Evolutionary conservation across 352 stramenopile genomes (phyloP), one percentile per base, ranked within the genome.

Genomic region (Globisporangium polare): DNA sequence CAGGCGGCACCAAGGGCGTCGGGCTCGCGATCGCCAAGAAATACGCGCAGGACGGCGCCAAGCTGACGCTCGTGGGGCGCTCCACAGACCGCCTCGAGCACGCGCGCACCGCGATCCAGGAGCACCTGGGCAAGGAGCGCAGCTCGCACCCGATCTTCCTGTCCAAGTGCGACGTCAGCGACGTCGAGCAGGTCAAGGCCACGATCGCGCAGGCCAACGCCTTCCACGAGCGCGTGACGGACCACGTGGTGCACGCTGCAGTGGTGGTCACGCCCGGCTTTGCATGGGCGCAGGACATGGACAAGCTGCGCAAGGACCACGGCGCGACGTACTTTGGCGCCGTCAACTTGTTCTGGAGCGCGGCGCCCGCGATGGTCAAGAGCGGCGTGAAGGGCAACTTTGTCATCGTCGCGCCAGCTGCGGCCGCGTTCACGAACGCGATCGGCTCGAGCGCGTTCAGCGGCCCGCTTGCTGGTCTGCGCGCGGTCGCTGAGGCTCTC

Each of bases 401-500:
- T 22, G 74, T 90, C 20, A 49, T 62, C 45, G 75, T 94, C 57
- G 72, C 88, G 27, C 80, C 68, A 39, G 83, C 80, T 20, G 80
- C 74, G 1, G 66, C 68, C 24, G 80, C 67, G 39, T 63, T 89
- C 56, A 69, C 72, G 24, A 72, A 72, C 27, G 71, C 97, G 3
- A 88, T 92, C 66, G 96, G 94, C 18, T 98, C 95, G 67, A 82
- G 86, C 27, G 78, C 86, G 1, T 98, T 97, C 72, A 83, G 74
- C 53, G 81, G 90, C 1, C 87, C 84, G 35, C 98, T 98, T 66
- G 96, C 84, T 69, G 96, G 92, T 3, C 53, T 98, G 18, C 76
- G 90, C 15, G 94, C 91, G 35, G 83, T 98, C 59, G 90, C 92
- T 3, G 94, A 98, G 47, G 78, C 78, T n/a, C 71, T 98, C n/a